Percentiles rank a stretch among this genome's conserved stretches.
Evolutionary conservation across 495 filamentous ascomycete genomes (phyloP).

Genomic region (Podospora pseudopauciseta): DNA sequence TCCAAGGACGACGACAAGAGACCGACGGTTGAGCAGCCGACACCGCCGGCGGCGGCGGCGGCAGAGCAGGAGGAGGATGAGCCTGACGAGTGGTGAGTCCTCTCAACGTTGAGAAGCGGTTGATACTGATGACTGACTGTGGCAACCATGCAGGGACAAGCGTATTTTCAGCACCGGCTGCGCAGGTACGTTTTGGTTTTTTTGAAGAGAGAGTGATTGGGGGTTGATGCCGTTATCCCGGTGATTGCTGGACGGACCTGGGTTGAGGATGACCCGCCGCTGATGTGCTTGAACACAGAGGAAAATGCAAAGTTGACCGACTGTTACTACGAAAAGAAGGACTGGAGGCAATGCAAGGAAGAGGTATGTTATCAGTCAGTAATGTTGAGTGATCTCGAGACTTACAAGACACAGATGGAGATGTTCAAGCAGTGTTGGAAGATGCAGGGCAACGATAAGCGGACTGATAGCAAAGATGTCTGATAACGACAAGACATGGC

Average conservation of each 20-base stretch:
- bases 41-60: slow-evolving; percentile 8
- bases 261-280: slow-evolving; percentile 2
- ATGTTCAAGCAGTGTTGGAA: slow-evolving; percentile 92
- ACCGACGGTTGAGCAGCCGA: slow-evolving; percentile 33
- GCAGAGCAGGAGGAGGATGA: slow-evolving; percentile 66
- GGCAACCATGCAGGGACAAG: slow-evolving; percentile 61
- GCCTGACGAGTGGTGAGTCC: slow-evolving; percentile 84
- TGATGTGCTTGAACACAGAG: slow-evolving; percentile 44
- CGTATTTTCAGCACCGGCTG: slow-evolving; percentile 96
- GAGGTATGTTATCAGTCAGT: slow-evolving; percentile 60
- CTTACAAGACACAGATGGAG: slow-evolving; percentile 67
- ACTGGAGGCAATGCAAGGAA: slow-evolving; percentile 85
- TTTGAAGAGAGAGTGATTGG: neutral
- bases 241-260: slow-evolving; percentile 7
- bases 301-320: slow-evolving; percentile 91
- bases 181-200: slow-evolving; percentile 56
- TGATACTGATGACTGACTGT: slow-evolving; percentile 15
- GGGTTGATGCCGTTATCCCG: neutral
- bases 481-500: slow-evolving; percentile 17
- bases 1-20: slow-evolving; percentile 14
- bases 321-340: slow-evolving; percentile 94
- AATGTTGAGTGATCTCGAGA: slow-evolving; percentile 13
- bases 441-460: slow-evolving; percentile 76
- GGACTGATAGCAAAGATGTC: slow-evolving; percentile 71
- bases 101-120: neutral